phyloP scores from a whole-genome alignment of 306 rosid genomes.

The Cucumis hystrix region DNA sequence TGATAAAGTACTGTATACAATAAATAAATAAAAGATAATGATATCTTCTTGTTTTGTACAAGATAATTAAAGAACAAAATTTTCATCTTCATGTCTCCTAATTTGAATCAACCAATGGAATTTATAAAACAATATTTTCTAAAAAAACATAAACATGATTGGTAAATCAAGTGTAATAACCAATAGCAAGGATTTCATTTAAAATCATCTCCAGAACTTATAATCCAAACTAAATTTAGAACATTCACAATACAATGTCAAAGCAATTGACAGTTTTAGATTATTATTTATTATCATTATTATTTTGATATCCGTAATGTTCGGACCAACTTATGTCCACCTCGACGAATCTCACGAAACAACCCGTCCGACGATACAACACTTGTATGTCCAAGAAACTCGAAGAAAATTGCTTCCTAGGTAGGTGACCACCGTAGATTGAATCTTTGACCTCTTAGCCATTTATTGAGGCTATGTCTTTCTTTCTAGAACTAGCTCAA shows the following conservation, averaged over 20 bases:
- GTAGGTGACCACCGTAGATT: too few relatives aligned
- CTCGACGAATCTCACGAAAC: too few relatives aligned
- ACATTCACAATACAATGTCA: not conserved
- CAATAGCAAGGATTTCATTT: not conserved
- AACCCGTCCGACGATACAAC: too few relatives aligned
- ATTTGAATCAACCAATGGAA: not conserved
- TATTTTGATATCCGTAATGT: too few relatives aligned
- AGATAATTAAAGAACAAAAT: not conserved
- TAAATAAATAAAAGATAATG: conserved; percentile 6
- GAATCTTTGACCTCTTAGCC: too few relatives aligned
- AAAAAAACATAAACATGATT: not conserved
- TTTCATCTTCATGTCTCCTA: not conserved
- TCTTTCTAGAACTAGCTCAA: too few relatives aligned
- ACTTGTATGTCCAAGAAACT: too few relatives aligned
- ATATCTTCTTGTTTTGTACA: not conserved
- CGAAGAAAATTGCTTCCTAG: too few relatives aligned
- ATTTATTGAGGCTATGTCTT: too few relatives aligned
- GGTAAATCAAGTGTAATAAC: not conserved
- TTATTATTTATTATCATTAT: too few relatives aligned
- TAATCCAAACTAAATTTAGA: not conserved
- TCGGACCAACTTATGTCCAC: too few relatives aligned
- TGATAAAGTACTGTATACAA: conserved; percentile 9
- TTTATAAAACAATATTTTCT: not conserved
- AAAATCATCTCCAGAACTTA: not conserved
- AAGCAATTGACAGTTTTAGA: not conserved